Percentiles rank a stretch among this genome's conserved stretches.
Conservation (phyloP, 1,284 basidiomycete genomes). For the Rhizoctonia solani region DNA sequence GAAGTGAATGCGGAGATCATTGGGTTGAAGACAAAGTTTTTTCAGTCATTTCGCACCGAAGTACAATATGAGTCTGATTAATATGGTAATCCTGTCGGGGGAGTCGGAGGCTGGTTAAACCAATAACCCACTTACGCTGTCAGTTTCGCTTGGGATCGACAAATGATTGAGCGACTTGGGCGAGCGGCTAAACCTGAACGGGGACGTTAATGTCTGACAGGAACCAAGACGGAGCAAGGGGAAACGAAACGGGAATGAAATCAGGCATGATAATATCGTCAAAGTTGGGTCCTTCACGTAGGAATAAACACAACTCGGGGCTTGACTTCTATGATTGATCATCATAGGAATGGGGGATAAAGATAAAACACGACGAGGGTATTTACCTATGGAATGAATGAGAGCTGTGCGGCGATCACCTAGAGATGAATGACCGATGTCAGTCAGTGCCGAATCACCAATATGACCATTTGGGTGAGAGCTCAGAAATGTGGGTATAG, state of each 20-base stretch:
- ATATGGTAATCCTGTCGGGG: conserved; percentile 27
- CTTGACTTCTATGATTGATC: conserved; percentile 83
- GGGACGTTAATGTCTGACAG: conserved; percentile 4
- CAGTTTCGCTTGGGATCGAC: not conserved
- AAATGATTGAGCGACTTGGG: not conserved
- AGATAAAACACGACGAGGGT: conserved; percentile 49
- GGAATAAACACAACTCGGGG: conserved; percentile 66
- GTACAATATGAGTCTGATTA: conserved; percentile 32
- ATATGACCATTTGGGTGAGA: not conserved
- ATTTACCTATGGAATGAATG: conserved; percentile 38
- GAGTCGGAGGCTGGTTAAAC: not conserved
- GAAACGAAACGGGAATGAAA: not conserved
- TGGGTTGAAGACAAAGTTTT: conserved; percentile 23
- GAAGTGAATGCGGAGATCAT: conserved; percentile 4
- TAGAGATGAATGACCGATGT: not conserved
- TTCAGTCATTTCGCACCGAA: conserved; percentile 25
- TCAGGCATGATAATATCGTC: conserved; percentile 28
- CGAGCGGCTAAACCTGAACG: not conserved
- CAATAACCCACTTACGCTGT: conserved; percentile 1
- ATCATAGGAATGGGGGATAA: conserved; percentile 52
- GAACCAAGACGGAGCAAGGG: not conserved
- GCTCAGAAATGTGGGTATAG: conserved; percentile 90
- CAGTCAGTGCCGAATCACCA: not conserved
- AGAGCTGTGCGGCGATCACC: not conserved
- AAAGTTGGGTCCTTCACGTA: conserved; percentile 29